Percentiles rank a stretch among this genome's conserved stretches.
These are phyloP conservation scores for Aspergillus aculeatinus DNA, from an alignment of 2,329 filamentous ascomycete genomes.

Conservation along the genomic window DNA sequence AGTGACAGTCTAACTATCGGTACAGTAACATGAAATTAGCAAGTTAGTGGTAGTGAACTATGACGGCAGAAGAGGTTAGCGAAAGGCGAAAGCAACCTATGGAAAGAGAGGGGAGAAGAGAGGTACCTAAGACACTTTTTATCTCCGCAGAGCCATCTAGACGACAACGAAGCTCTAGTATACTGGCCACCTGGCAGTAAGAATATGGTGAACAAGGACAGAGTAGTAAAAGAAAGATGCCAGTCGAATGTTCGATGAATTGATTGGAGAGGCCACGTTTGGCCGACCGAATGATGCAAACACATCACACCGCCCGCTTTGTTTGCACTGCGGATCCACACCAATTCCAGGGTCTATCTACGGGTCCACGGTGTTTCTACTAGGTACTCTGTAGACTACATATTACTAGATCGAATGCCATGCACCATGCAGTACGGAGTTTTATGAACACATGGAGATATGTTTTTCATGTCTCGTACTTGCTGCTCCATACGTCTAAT, in stretches of 20 bases:
- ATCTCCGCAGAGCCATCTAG: constrained; percentile 28
- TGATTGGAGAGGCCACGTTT: constrained; percentile 27
- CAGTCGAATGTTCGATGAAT: constrained; percentile 1
- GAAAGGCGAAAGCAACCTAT: neutral
- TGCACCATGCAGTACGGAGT: neutral
- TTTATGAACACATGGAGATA: neutral
- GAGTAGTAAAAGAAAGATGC: constrained; percentile 11
- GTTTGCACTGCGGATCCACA: constrained; percentile 19
- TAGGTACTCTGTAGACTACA: too few species aligned
- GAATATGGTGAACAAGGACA: constrained; percentile 10
- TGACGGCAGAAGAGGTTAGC: neutral
- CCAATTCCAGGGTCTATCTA: neutral
- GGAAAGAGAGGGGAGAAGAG: neutral
- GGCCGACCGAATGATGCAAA: constrained; percentile 7
- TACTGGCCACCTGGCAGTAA: constrained; percentile 37
- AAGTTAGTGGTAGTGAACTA: neutral
- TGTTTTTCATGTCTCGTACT: neutral
- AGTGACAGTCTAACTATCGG: neutral
- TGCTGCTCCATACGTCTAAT: constrained; percentile 24
- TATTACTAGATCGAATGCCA: neutral
- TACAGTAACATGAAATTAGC: neutral
- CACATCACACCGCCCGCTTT: constrained; percentile 14
- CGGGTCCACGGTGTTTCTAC: too few species aligned
- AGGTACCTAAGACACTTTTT: constrained; percentile 7
- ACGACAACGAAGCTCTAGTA: constrained; percentile 24